These are phyloP conservation scores for Celoporthe dispersa DNA, from an alignment of 2,329 filamentous ascomycete species.

Conservation along the genomic window DNA sequence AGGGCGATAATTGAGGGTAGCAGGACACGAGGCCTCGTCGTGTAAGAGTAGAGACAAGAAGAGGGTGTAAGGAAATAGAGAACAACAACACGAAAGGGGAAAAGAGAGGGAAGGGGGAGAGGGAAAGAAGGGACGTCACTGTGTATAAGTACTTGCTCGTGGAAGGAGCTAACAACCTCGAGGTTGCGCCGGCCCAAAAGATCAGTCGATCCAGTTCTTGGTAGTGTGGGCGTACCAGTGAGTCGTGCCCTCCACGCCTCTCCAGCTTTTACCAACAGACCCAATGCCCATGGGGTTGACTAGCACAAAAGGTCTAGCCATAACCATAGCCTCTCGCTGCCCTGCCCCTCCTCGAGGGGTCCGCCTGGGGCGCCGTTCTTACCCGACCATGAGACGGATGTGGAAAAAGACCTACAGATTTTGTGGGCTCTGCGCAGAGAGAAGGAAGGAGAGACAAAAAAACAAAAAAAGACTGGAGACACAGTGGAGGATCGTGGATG, in stretches of 20 bases:
- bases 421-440: neutral
- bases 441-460: neutral
- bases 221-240: neutral
- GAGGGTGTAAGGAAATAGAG: neutral
- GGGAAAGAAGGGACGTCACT: neutral
- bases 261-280: neutral
- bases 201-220: neutral
- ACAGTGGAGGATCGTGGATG: constrained; percentile 2
- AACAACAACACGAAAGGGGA: neutral
- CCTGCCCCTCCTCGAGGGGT: neutral
- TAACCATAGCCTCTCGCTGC: neutral
- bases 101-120: too few species aligned
- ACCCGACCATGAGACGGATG: neutral
- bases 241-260: neutral
- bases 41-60: neutral
- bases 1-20: neutral
- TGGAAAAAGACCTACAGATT: neutral
- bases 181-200: neutral
- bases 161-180: neutral
- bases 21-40: neutral
- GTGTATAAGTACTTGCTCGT: neutral
- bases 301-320: neutral
- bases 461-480: constrained; percentile 6
- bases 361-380: neutral
- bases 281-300: constrained; percentile 6